phyloP scores from a whole-genome alignment of 139 green algal genomes.

The Auxenochlorella pyrenoidosa region DNA sequence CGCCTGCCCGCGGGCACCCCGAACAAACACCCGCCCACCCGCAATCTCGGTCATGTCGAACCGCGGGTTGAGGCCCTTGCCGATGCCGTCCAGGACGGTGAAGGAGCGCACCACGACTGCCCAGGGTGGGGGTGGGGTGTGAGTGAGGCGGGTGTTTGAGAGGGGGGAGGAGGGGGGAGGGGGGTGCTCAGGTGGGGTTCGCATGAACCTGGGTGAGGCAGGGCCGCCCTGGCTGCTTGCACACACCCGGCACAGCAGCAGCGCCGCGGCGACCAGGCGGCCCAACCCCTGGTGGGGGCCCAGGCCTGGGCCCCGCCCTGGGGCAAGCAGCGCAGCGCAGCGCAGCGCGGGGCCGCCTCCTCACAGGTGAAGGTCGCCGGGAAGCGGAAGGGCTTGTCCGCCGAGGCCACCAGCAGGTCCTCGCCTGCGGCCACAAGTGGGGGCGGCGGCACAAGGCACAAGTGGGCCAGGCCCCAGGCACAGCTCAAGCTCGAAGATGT shows the following conservation, averaged over 20 bases:
- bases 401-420: slow-evolving; percentile 93
- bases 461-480: too few relatives aligned
- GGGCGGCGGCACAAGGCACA: neutral
- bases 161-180: too few relatives aligned
- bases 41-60: slow-evolving; percentile 99
- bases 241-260: too few relatives aligned
- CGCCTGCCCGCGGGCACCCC: too few relatives aligned
- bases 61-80: slow-evolving; percentile 91
- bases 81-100: slow-evolving; percentile 97
- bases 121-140: slow-evolving; percentile 90
- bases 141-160: slow-evolving; percentile 67
- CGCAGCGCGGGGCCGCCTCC: neutral
- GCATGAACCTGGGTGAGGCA: too few relatives aligned
- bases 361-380: slow-evolving; percentile 98
- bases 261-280: too few relatives aligned
- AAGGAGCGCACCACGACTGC: slow-evolving; percentile 94
- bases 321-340: too few relatives aligned
- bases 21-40: neutral
- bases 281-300: too few relatives aligned
- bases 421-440: slow-evolving; percentile 68
- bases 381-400: slow-evolving; percentile 99
- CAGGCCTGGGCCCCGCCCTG: too few relatives aligned
- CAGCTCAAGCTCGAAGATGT: too few relatives aligned
- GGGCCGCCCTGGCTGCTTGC: too few relatives aligned
- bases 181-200: too few relatives aligned